Evolutionary conservation across 345 rosid genomes (phyloP).

Genomic region (Turritis glabra): DNA sequence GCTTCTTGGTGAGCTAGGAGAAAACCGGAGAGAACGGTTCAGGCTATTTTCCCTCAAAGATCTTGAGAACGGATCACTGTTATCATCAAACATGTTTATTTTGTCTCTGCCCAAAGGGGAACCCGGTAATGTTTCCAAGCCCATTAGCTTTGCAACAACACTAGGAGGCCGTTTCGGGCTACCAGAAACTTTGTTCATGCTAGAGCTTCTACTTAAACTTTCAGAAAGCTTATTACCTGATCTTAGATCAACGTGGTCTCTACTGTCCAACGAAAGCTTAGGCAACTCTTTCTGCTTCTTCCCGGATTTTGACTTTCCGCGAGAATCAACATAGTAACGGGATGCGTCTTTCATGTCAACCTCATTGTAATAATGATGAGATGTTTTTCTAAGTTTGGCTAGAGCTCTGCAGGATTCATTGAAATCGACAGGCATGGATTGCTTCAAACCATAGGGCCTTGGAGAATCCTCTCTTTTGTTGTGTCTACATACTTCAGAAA

Average conservation of each 20-base stretch:
- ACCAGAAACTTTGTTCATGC: slow-evolving; percentile 39
- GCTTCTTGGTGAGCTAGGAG: slow-evolving; percentile 50
- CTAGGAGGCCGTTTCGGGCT: slow-evolving; percentile 61
- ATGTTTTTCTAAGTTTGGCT: slow-evolving; percentile 60
- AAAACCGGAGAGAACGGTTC: slow-evolving; percentile 46
- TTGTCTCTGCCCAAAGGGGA: slow-evolving; percentile 45
- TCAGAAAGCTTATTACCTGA: slow-evolving; percentile 40
- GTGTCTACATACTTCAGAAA: slow-evolving; percentile 45
- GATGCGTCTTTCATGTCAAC: slow-evolving; percentile 55
- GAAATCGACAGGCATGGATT: slow-evolving; percentile 56
- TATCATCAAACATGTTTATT: slow-evolving; percentile 37
- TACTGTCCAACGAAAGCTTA: slow-evolving; percentile 69
- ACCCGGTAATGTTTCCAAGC: slow-evolving; percentile 77
- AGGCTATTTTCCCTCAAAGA: slow-evolving; percentile 50
- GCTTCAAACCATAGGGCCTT: slow-evolving; percentile 57
- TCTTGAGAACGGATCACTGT: slow-evolving; percentile 42
- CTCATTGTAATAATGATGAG: slow-evolving; percentile 55
- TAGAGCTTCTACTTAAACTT: slow-evolving; percentile 48
- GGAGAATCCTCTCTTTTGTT: slow-evolving; percentile 75
- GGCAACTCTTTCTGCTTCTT: slow-evolving; percentile 71
- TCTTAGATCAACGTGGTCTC: slow-evolving; percentile 48
- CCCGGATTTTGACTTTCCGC: slow-evolving; percentile 56
- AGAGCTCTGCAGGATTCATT: slow-evolving; percentile 69
- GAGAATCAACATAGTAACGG: slow-evolving; percentile 64
- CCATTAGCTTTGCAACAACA: slow-evolving; percentile 92